These are phyloP conservation scores for Aureobasidium mangrovei DNA, from an alignment of 2,329 filamentous ascomycete species.

Conservation along the genomic window DNA sequence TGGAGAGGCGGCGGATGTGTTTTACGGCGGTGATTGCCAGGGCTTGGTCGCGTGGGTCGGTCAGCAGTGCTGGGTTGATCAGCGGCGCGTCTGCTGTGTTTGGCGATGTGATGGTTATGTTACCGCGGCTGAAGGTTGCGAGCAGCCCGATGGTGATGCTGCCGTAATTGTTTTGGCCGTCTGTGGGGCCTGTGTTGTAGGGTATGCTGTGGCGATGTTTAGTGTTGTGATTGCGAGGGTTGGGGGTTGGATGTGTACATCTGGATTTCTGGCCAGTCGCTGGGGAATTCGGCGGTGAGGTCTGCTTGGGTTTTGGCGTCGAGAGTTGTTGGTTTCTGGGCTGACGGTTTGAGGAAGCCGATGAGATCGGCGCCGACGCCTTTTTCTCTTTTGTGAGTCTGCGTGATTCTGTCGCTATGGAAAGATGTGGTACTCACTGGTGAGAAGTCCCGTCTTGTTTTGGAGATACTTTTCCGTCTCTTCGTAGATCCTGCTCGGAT, in stretches of 20 bases:
- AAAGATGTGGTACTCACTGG: not conserved
- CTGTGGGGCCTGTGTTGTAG: conserved; percentile 15
- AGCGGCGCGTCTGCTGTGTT: conserved; percentile 24
- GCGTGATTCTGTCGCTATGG: not conserved
- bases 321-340: conserved; percentile 5
- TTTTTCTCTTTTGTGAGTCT: not conserved
- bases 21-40: conserved; percentile 27
- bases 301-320: conserved; percentile 11
- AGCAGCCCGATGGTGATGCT: conserved; percentile 26
- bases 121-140: conserved; percentile 29
- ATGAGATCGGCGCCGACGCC: conserved; percentile 14
- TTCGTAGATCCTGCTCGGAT: not conserved
- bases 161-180: conserved; percentile 26
- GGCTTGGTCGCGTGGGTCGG: conserved; percentile 24
- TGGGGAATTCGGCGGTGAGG: conserved; percentile 11
- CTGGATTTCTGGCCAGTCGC: not conserved
- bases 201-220: too few species aligned
- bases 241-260: not conserved
- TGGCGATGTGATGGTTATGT: conserved; percentile 25
- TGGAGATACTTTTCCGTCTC: not conserved
- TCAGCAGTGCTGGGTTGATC: conserved; percentile 31
- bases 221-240: too few species aligned
- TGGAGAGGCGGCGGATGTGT: not conserved
- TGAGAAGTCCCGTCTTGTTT: not conserved
- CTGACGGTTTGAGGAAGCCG: conserved; percentile 20